Percentiles rank a stretch among this genome's conserved stretches.
phyloP scores from a whole-genome alignment of 2,329 filamentous ascomycete species.

The Sporothrix brunneoviolacea region DNA sequence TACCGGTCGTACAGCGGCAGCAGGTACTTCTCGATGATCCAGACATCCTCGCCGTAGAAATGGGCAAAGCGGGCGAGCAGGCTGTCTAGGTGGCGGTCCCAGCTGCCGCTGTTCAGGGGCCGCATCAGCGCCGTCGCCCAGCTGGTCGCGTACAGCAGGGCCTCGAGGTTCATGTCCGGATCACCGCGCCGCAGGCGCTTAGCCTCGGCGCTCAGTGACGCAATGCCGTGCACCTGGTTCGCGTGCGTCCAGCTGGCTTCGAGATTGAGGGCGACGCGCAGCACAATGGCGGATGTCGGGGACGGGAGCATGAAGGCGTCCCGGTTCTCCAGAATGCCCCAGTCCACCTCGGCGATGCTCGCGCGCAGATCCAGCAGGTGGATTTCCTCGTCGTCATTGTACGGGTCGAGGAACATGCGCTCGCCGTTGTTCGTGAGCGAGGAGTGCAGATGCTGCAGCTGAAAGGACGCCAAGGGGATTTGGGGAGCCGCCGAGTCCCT shows the following conservation, averaged over 20 bases:
- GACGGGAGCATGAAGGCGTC: slow-evolving; percentile 58
- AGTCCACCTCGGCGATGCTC: slow-evolving; percentile 47
- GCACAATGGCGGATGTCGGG: slow-evolving; percentile 58
- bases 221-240: slow-evolving; percentile 33
- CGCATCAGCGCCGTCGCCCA: slow-evolving; percentile 62
- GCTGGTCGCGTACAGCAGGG: slow-evolving; percentile 63
- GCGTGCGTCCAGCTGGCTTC: slow-evolving; percentile 51
- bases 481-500: not conserved
- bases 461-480: not conserved
- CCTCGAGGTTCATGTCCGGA: slow-evolving; percentile 47
- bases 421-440: slow-evolving; percentile 26
- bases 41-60: slow-evolving; percentile 64
- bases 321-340: slow-evolving; percentile 28
- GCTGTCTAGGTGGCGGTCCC: slow-evolving; percentile 56
- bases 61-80: slow-evolving; percentile 59
- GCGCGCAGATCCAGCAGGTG: slow-evolving; percentile 49
- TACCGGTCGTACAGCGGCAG: slow-evolving; percentile 52
- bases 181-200: slow-evolving; percentile 38
- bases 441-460: not conserved
- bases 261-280: slow-evolving; percentile 76
- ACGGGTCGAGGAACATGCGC: slow-evolving; percentile 80
- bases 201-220: slow-evolving; percentile 14
- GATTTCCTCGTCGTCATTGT: slow-evolving; percentile 62
- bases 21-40: slow-evolving; percentile 62
- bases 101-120: slow-evolving; percentile 40